Percentiles rank a stretch among this genome's conserved stretches.
Conservation (phyloP, 305 asterid species). For the Fraxinus nigra region DNA sequence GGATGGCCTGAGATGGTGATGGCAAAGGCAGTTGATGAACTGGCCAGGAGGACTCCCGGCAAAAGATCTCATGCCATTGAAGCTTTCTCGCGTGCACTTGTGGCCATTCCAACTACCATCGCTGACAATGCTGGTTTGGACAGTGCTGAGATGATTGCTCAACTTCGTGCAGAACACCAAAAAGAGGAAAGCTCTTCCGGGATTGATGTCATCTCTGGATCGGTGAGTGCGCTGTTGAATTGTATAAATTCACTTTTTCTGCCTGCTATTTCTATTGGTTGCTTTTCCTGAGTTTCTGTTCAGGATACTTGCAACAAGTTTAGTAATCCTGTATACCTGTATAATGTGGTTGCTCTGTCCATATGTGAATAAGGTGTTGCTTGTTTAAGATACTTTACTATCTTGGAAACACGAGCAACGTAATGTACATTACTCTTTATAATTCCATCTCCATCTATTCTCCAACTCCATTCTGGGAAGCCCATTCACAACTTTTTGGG, state of each 20-base stretch:
- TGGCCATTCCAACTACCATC: slow-evolving; percentile 74
- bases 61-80: slow-evolving; percentile 83
- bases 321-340: not conserved
- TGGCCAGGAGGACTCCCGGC: slow-evolving; percentile 81
- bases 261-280: not conserved
- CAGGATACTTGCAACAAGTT: not conserved
- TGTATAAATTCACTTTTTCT: not conserved
- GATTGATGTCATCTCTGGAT: slow-evolving; percentile 80
- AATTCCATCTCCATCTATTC: not conserved
- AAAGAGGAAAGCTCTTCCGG: slow-evolving; percentile 70
- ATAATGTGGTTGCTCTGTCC: not conserved
- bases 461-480: not conserved
- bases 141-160: slow-evolving; percentile 79
- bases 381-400: not conserved
- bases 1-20: slow-evolving; percentile 98
- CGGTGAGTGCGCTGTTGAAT: slow-evolving; percentile 45
- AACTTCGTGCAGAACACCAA: slow-evolving; percentile 84
- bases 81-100: slow-evolving; percentile 77
- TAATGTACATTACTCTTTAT: not conserved
- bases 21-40: slow-evolving; percentile 89
- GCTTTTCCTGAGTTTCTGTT: not conserved
- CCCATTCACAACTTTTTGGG: not conserved
- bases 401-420: not conserved
- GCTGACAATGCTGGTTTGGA: slow-evolving; percentile 95
- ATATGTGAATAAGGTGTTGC: not conserved